Evolutionary conservation across 306 rosid species (phyloP).

Genomic region (Vicia faba): DNA sequence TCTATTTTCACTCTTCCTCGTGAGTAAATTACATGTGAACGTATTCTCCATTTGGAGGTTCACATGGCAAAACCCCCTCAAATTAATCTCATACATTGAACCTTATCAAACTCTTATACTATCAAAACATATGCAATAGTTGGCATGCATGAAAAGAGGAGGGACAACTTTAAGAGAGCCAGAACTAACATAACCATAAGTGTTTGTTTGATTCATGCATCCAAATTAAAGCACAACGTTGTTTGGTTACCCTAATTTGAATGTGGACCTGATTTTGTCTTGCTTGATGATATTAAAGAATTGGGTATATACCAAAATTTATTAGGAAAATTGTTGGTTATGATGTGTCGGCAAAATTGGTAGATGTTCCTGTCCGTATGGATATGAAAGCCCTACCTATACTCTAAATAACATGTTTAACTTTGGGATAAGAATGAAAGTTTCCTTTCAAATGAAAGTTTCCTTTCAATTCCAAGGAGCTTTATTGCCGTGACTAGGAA

Average conservation of each 20-base stretch:
- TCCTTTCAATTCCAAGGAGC: background rate
- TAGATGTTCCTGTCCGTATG: background rate
- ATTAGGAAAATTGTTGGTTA: constrained; percentile 3
- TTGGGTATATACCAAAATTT: background rate
- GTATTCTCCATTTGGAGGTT: background rate
- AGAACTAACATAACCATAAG: background rate
- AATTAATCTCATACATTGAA: constrained; percentile 6
- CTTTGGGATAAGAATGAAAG: background rate
- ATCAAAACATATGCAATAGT: constrained; percentile 5
- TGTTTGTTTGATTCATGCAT: constrained; percentile 21
- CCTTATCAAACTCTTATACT: background rate
- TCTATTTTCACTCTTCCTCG: too few relatives aligned
- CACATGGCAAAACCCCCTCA: background rate
- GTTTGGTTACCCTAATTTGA: constrained; percentile 11
- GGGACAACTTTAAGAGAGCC: background rate
- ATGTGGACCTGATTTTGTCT: background rate
- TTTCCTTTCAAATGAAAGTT: background rate
- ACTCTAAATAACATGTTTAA: background rate
- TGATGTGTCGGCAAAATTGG: background rate
- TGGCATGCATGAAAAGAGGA: background rate
- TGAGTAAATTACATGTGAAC: background rate
- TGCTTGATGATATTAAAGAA: background rate
- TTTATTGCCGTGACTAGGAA: too few relatives aligned
- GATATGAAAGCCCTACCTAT: background rate
- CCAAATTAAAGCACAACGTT: background rate